Evolutionary conservation across 176 grass and related monocot species (phyloP), one percentile per base, ranked within the genome.

Genomic region (Ananas comosus): DNA sequence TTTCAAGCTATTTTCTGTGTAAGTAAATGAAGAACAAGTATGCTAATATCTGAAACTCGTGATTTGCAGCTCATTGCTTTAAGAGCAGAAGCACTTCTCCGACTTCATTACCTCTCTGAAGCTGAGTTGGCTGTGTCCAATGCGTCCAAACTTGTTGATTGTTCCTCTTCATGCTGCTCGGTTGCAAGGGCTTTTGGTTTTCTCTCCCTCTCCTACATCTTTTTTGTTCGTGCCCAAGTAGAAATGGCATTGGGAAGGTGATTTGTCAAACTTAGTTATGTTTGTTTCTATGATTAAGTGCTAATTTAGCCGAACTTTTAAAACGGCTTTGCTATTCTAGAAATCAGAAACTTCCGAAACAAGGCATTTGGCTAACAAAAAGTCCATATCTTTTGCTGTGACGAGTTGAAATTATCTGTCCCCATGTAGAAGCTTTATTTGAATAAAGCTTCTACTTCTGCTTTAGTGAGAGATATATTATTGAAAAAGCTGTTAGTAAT

Each of bases 231-330:
- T 51, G 89, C 89, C 48, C 87, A 92, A 77, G 82, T 99, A 83
- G 94, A 93, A 80, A 86, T 93, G 78, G 82, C 86, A 66, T 58
- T 75, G 49, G 94, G 94, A 87, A 99, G 94, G 94, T 99, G 76
- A 84, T 76, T 74, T 64, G 7, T 42, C 1, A 54, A 54, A 54
- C 18, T 54, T 64, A 42, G 33, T 42, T 42, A 6, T 42, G 5
- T 42, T 6, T 4, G 5, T 42, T 6, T 4, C 33, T 42, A 42
- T 42, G 33, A 42, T 7, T 42, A 42, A 42, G 4, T 42, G 4
- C 6, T 42, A 42, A 42, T 42, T 42, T 42, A 42, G 33, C 33
- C 33, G 1, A 42, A 4, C 33, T 42, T 7, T 42, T 42, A 42
- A 42, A 42, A 48, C 14, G 3, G 42, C 12, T 42, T 67, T 64